A percentile compares a stretch with the other conserved stretches of the same genome.
phyloP scores from a whole-genome alignment of 2,329 filamentous ascomycete genomes.

The Trichoderma sp. region DNA sequence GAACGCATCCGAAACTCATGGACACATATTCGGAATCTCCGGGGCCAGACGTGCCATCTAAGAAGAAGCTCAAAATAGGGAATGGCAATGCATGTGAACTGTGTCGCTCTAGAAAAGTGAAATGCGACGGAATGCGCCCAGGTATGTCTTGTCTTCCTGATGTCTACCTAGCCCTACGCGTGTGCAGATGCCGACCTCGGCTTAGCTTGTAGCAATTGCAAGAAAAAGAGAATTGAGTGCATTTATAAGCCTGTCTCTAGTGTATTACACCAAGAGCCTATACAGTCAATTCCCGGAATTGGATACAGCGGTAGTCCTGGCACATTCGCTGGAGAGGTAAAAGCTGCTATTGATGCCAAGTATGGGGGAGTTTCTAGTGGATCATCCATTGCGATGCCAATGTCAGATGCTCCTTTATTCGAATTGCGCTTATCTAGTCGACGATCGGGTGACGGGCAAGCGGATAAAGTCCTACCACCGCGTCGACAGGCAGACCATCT shows the following conservation, averaged over 20 bases:
- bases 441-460: neutral
- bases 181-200: neutral
- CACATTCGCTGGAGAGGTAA: neutral
- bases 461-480: neutral
- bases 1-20: neutral
- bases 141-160: neutral
- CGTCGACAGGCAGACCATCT: neutral
- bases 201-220: neutral
- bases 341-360: neutral
- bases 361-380: neutral
- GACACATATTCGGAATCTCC: neutral
- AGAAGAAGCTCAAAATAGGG: neutral
- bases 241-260: neutral
- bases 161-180: neutral
- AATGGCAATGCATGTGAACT: neutral
- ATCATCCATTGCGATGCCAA: neutral
- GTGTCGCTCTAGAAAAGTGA: neutral
- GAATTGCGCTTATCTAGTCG: neutral
- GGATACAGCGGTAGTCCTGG: constrained; percentile 2
- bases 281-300: neutral
- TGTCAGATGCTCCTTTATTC: neutral
- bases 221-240: neutral
- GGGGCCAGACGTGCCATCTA: neutral
- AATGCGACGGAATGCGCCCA: constrained; percentile 2
- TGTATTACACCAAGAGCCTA: neutral